Percentiles rank a stretch among this genome's conserved stretches.
Conservation (phyloP, 495 filamentous ascomycete species). For the Polyplosphaeria fusca region DNA sequence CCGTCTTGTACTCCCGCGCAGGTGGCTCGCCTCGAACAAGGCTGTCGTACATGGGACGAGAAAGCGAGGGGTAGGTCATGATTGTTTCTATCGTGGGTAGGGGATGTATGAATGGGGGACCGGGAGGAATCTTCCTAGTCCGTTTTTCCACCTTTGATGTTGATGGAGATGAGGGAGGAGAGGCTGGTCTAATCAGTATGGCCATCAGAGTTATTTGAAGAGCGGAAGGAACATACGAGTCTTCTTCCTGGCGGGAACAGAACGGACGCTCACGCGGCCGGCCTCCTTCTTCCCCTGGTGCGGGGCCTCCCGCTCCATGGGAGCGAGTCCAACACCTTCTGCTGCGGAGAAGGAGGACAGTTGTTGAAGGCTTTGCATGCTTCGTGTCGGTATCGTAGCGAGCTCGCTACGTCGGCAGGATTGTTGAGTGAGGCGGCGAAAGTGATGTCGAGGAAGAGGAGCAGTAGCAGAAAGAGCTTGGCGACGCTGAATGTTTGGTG, state of each 20-base stretch:
- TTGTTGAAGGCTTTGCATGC: constrained; percentile 26
- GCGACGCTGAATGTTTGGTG: not conserved
- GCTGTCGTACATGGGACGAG: constrained; percentile 16
- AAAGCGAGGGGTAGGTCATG: constrained; percentile 20
- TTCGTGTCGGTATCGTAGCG: constrained; percentile 17
- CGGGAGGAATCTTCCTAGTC: not conserved
- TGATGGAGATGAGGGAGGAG: not conserved
- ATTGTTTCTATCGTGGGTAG: constrained; percentile 29
- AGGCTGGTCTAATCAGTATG: not conserved
- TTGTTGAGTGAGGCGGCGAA: constrained; percentile 25
- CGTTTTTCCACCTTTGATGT: not conserved
- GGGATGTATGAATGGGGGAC: constrained; percentile 11
- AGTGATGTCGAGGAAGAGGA: constrained; percentile 8
- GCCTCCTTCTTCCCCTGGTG: not conserved
- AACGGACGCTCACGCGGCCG: not conserved
- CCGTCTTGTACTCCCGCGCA: constrained; percentile 10
- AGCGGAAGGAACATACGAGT: not conserved
- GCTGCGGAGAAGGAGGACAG: constrained; percentile 18
- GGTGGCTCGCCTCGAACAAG: constrained; percentile 20
- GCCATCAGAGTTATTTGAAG: not conserved
- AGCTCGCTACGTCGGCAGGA: constrained; percentile 22
- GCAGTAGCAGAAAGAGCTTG: constrained; percentile 6
- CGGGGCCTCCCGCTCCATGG: constrained; percentile 18
- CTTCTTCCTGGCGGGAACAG: not conserved
- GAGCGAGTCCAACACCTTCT: constrained; percentile 17